Conservation (phyloP, 139 green algal genomes). For the Chlamydomonas sphaeroides region DNA sequence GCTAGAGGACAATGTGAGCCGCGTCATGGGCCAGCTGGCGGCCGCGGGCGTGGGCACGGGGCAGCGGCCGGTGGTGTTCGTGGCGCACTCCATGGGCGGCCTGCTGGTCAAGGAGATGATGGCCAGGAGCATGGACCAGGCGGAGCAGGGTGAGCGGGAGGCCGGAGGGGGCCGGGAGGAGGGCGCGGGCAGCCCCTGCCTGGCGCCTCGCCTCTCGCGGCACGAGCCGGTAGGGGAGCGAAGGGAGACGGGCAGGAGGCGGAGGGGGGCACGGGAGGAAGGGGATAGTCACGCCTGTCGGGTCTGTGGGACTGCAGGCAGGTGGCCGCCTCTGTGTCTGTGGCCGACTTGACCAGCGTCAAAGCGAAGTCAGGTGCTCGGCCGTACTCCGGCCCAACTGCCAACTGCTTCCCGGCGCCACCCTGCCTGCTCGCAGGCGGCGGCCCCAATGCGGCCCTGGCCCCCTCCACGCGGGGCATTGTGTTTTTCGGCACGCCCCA, state of each 20-base stretch:
- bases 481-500: slow-evolving; percentile 88
- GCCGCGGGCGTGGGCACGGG: slow-evolving; percentile 78
- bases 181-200: too few species aligned
- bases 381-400: too few species aligned
- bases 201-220: too few species aligned
- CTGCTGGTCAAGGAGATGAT: slow-evolving; percentile 90
- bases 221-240: too few species aligned
- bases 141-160: slow-evolving; percentile 1
- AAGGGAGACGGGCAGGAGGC: too few species aligned
- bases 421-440: background rate
- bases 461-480: slow-evolving; percentile 58
- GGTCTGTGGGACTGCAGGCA: too few species aligned
- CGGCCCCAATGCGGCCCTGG: slow-evolving; percentile 47
- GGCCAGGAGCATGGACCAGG: slow-evolving; percentile 19
- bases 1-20: slow-evolving; percentile 70
- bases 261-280: too few species aligned
- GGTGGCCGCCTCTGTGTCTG: too few species aligned
- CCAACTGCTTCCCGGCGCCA: too few species aligned
- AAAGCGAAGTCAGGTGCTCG: too few species aligned
- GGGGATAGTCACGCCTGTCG: too few species aligned
- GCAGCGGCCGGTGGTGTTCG: slow-evolving; percentile 82
- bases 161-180: background rate
- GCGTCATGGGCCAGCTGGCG: slow-evolving; percentile 73
- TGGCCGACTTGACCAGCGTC: too few species aligned
- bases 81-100: slow-evolving; percentile 88